Base-by-base conservation (phyloP, 2,329 filamentous ascomycete species). In the Colletotrichum paranaense region DNA sequence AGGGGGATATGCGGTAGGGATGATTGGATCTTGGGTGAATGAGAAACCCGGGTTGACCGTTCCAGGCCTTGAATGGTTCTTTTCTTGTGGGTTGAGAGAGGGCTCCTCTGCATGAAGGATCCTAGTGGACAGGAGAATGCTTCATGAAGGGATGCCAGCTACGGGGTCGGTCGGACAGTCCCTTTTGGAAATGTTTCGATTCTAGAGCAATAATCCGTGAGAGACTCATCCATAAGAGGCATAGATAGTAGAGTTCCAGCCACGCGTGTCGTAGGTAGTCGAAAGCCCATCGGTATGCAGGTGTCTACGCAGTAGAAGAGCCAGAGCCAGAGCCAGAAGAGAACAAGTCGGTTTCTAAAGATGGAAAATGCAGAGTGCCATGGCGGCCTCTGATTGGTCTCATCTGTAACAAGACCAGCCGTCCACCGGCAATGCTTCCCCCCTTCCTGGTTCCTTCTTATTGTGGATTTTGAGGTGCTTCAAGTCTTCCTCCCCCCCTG, bases 1-100 rank as follows among this genome's bases (percentile, higher is more conserved):
- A 62, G 69, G 46, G 68, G 30, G 69, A 64, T 69, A 32, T 26
- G 32, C 66, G 22, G 58, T 68, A 72, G 53, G 69, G 65, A 69
- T 71, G 67, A 8, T 5, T 19, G 32, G 24, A 6, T n/a, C 32
- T 56, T 19, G 22, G 11, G 19, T 59, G 65, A 58, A 42, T 24
- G 30, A n/a, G 26, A n/a, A n/a, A 19, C 32, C 55, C 24, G 35
- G 57, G 16, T 55, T 49, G 16, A 49, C 42, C 16, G 42, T 49
- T 62, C n/a, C 35, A 46, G 57, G 46, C 55, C 38, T 8, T 55
- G n/a, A 5, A 5, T 24, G 28, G 52, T 24, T 52, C 49, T 55
- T 46, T 22, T 56, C 49, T 26, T 19, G 9, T 30, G n/a, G 30
- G 35, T 22, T 32, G 58, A 42, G 30, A 28, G 38, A 42, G 38